Base-by-base conservation (phyloP, 257 asterid species). In the Paulownia fortunei region DNA sequence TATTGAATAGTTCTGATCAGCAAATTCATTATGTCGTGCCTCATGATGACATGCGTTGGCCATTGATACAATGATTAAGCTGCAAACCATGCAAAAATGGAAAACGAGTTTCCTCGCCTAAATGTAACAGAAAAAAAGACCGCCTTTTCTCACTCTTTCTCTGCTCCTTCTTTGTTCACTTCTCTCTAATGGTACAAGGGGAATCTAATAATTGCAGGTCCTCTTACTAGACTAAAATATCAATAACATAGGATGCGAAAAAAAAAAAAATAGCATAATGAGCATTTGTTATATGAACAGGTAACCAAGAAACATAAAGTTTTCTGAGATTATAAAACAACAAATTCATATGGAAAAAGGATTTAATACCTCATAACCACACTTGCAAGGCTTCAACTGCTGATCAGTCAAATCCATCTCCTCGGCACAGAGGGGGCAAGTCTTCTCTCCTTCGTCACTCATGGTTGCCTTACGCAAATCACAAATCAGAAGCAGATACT, bases 361-460 rank as follows among this genome's bases (percentile, higher is more conserved):
- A 49, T 66, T 37, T 39, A 44, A 69, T 69, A 95, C 99, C 93
- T 95, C 96, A 74, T 95, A 95, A 70, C 99, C 99, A 49, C 99
- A 95, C 81, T 91, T 91, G 97, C 99, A 92, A 47, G 99, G 99
- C 86, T 87, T 95, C 93, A 95, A 82, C 84, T 95, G 99, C 88
- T 91, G 98, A 82, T 95, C 99, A 73, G 99, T 95, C 89, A 93
- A 75, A 84, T 95, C 99, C 99, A 95, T 95, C 88, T 91, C 99
- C 93, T 95, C 98, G 0, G 99, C 95, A 64, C 98, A 94, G 82
- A 94, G 98, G 76, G 98, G 99, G 76, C 99, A 94, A 54, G 91
- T 92, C 88, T 84, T 92, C 78, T 95, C 99, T 77, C 99, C 97
- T 88, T 89, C 90, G 71, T 92, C 97, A 69, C 97, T 87, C 98